Percentiles rank a stretch among this genome's conserved stretches.
These are phyloP conservation scores for Zygnema circumcarinatum DNA, from an alignment of 139 green algal species.

Conservation along the genomic window DNA sequence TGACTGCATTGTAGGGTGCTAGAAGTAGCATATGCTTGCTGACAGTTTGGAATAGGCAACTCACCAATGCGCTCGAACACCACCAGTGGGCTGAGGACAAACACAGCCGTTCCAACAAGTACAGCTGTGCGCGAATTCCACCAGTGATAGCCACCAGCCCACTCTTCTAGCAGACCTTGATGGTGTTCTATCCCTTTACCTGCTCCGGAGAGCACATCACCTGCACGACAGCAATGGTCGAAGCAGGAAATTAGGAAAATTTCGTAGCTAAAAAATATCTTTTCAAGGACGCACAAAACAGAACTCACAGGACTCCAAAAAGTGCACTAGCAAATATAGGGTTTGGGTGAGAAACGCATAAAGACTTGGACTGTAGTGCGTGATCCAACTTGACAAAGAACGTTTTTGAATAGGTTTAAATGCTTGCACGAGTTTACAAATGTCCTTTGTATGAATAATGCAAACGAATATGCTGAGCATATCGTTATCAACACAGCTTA, in stretches of 20 bases:
- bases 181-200: constrained; percentile 7
- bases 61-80: constrained; percentile 16
- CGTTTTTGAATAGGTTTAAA: too few relatives aligned
- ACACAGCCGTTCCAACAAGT: constrained; percentile 7
- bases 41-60: not conserved
- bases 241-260: not conserved
- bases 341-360: too few relatives aligned
- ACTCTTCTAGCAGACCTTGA: constrained; percentile 40
- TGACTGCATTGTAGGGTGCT: not conserved
- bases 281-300: too few relatives aligned
- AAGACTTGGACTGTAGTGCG: too few relatives aligned
- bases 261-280: too few relatives aligned
- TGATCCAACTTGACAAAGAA: too few relatives aligned
- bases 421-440: too few relatives aligned
- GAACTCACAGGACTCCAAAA: too few relatives aligned
- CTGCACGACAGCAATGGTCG: not conserved
- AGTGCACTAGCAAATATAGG: too few relatives aligned
- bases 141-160: constrained; percentile 26
- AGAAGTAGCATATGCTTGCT: not conserved
- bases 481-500: too few relatives aligned
- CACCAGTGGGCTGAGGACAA: constrained; percentile 35
- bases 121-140: constrained; percentile 28
- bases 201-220: constrained; percentile 40
- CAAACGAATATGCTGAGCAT: too few relatives aligned
- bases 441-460: too few relatives aligned